A percentile compares a stretch with the other conserved stretches of the same genome.
These are phyloP conservation scores for Tylopilus rubrobrunneus DNA, from an alignment of 768 basidiomycete species.

Conservation along the genomic window DNA sequence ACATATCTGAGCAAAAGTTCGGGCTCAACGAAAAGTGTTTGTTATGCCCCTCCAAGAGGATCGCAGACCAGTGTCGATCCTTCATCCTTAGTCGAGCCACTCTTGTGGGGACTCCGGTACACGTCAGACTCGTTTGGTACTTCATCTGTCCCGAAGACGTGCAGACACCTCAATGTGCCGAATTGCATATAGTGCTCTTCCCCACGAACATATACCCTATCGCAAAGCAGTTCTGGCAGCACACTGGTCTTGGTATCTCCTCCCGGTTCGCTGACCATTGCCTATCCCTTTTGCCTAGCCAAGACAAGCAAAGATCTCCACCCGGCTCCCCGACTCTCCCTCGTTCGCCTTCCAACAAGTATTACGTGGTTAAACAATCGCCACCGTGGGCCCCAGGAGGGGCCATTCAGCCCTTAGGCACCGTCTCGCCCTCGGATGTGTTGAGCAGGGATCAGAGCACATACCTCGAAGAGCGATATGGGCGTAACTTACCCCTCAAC, in stretches of 20 bases:
- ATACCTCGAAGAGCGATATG: conserved; percentile 94
- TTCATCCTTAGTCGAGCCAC: conserved; percentile 60
- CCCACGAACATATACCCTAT: conserved; percentile 52
- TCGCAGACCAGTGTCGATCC: conserved; percentile 70
- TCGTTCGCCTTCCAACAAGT: conserved; percentile 45
- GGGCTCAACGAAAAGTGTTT: conserved; percentile 67
- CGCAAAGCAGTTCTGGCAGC: conserved; percentile 96
- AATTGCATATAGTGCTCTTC: conserved; percentile 83
- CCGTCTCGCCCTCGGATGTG: conserved; percentile 34
- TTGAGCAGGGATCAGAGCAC: conserved; percentile 59
- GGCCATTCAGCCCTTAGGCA: conserved; percentile 3
- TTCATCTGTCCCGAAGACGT: conserved; percentile 62
- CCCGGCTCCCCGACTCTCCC: conserved; percentile 14
- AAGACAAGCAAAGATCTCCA: conserved; percentile 32
- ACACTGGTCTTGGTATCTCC: conserved; percentile 85
- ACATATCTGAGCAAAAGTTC: conserved; percentile 75
- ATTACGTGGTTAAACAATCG: conserved; percentile 44
- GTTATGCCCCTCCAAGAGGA: conserved; percentile 68
- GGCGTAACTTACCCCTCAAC: conserved; percentile 76
- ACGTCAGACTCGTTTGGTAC: conserved; percentile 62
- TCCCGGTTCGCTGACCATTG: conserved; percentile 84
- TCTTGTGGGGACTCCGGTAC: conserved; percentile 39
- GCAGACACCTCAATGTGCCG: conserved; percentile 36
- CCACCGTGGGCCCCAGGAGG: conserved; percentile 5
- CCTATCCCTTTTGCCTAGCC: conserved; percentile 59